phyloP scores from a whole-genome alignment of 345 rosid genomes.

The Cardamine chenopodiifolia region DNA sequence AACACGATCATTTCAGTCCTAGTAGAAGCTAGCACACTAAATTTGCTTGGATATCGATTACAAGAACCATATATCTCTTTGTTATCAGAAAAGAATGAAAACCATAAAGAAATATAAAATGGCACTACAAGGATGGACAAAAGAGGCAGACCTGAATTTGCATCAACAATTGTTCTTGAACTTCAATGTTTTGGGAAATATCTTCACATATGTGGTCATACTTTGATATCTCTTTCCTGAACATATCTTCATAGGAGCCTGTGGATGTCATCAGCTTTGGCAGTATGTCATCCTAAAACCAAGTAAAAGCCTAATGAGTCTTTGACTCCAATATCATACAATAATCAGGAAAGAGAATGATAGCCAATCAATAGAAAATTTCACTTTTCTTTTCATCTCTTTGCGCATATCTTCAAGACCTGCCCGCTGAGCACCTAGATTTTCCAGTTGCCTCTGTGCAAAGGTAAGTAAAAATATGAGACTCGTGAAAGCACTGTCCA shows the following conservation, averaged over 20 bases:
- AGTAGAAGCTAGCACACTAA: slow-evolving; percentile 20
- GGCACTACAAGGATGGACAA: slow-evolving; percentile 1
- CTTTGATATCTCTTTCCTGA: slow-evolving; percentile 89
- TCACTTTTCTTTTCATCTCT: slow-evolving; percentile 98
- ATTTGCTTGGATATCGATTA: slow-evolving; percentile 1
- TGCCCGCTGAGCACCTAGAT: slow-evolving; percentile 94
- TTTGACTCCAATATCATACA: slow-evolving; percentile 8
- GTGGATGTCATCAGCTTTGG: slow-evolving; percentile 93
- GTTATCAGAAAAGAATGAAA: slow-evolving; percentile 13
- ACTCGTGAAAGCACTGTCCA: slow-evolving; percentile 12
- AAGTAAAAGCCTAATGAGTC: slow-evolving; percentile 24
- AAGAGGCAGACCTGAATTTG: slow-evolving; percentile 81
- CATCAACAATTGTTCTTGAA: slow-evolving; percentile 82
- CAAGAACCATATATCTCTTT: slow-evolving; percentile 6
- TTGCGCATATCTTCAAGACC: slow-evolving; percentile 99
- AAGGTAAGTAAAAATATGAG: slow-evolving; percentile 32
- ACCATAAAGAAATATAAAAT: slow-evolving; percentile 12
- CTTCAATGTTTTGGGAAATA: slow-evolving; percentile 84
- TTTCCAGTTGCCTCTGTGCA: slow-evolving; percentile 92
- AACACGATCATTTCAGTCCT: slow-evolving; percentile 22
- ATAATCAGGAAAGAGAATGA: slow-evolving; percentile 25
- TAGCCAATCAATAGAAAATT: slow-evolving; percentile 15
- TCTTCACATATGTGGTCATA: slow-evolving; percentile 85
- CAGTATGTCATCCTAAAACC: slow-evolving; percentile 87
- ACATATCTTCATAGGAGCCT: slow-evolving; percentile 92